Evolutionary conservation across 345 rosid genomes (phyloP).

Genomic region (Salix brachista): DNA sequence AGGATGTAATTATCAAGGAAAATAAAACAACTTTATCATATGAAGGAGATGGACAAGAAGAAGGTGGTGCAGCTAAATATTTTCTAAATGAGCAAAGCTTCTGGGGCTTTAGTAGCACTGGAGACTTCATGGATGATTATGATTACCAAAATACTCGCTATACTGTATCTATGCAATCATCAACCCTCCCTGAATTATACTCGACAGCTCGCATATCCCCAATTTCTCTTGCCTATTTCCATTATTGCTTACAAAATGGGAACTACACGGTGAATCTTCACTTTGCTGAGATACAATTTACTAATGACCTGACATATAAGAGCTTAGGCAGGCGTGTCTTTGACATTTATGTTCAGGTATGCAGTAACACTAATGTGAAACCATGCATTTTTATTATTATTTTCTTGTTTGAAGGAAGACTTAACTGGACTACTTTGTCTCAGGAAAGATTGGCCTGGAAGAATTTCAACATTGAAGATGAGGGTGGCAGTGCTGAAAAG

Average conservation of each 20-base stretch:
- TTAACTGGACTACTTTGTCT: not conserved
- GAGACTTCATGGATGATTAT: constrained; percentile 65
- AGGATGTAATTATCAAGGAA: constrained; percentile 30
- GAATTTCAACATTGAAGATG: constrained; percentile 25
- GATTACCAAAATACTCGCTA: constrained; percentile 37
- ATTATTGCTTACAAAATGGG: constrained; percentile 59
- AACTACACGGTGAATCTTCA: constrained; percentile 46
- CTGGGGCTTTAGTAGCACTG: constrained; percentile 75
- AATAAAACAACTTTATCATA: constrained; percentile 28
- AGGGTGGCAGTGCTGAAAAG: constrained; percentile 13
- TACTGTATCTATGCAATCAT: constrained; percentile 20
- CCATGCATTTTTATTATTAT: not conserved
- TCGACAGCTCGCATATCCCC: constrained; percentile 51
- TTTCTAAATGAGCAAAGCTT: constrained; percentile 21
- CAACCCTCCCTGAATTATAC: constrained; percentile 43
- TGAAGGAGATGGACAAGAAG: constrained; percentile 48
- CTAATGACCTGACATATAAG: constrained; percentile 36
- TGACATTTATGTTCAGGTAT: constrained; percentile 63
- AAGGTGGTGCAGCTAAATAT: constrained; percentile 53
- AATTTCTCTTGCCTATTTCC: constrained; percentile 61
- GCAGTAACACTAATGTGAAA: constrained; percentile 2
- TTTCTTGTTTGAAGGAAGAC: not conserved
- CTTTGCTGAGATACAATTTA: constrained; percentile 59
- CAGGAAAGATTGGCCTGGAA: constrained; percentile 21
- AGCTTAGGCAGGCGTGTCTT: constrained; percentile 60